Evolutionary conservation across 1,139 yeast genomes (phyloP).

Genomic region (Hyphopichia pseudoburtonii): DNA sequence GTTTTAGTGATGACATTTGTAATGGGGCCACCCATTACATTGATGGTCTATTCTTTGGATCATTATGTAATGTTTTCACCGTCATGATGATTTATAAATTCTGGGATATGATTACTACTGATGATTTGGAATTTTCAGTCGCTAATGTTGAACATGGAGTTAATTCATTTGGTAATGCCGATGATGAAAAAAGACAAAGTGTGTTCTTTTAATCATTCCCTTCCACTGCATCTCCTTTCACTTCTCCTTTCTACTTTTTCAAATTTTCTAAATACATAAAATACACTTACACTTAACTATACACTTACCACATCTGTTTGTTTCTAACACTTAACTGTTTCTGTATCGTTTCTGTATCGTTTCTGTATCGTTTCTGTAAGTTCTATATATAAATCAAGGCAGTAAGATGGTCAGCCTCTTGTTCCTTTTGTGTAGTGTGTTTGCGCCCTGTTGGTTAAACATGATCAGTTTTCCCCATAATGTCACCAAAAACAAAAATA

Average conservation of each 20-base stretch:
- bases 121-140: constrained; percentile 90
- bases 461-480: too few relatives aligned
- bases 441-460: too few relatives aligned
- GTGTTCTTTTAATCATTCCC: constrained; percentile 5
- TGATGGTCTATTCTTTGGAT: constrained; percentile 86
- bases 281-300: too few relatives aligned
- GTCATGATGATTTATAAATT: constrained; percentile 94
- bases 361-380: too few relatives aligned
- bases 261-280: too few relatives aligned
- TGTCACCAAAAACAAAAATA: too few relatives aligned
- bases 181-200: constrained; percentile 39
- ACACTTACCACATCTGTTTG: too few relatives aligned
- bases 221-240: not conserved
- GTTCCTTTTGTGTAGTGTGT: too few relatives aligned
- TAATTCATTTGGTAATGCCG: constrained; percentile 26
- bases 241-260: not conserved
- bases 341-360: too few relatives aligned
- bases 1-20: constrained; percentile 66
- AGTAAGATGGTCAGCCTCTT: too few relatives aligned
- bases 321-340: too few relatives aligned
- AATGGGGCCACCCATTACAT: constrained; percentile 75
- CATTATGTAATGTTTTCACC: constrained; percentile 75
- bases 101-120: constrained; percentile 97
- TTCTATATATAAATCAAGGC: too few relatives aligned
- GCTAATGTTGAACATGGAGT: constrained; percentile 46